A percentile compares a stretch with the other conserved stretches of the same genome.
These are phyloP conservation scores for Termitomyces heimii DNA, from an alignment of 768 basidiomycete species.

Conservation along the genomic window DNA sequence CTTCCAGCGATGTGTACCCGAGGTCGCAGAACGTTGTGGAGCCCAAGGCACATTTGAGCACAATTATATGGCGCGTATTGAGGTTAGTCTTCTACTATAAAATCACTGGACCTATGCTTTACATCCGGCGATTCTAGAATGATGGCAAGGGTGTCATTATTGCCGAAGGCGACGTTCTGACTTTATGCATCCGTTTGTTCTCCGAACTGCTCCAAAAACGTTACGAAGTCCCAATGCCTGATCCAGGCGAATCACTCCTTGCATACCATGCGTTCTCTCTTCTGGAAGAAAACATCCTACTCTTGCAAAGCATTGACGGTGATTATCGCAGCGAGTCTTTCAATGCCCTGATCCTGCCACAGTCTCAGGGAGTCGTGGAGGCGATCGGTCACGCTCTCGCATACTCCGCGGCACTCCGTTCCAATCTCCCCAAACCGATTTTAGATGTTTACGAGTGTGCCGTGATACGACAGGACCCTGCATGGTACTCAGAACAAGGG, in stretches of 20 bases:
- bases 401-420: slow-evolving; percentile 44
- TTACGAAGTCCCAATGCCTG: slow-evolving; percentile 45
- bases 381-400: slow-evolving; percentile 62
- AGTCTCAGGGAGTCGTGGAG: slow-evolving; percentile 45
- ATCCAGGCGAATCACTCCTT: slow-evolving; percentile 43
- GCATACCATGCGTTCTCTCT: slow-evolving; percentile 42
- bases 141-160: slow-evolving; percentile 55
- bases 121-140: slow-evolving; percentile 24
- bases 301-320: slow-evolving; percentile 29
- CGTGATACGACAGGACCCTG: slow-evolving; percentile 46
- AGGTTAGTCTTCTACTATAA: slow-evolving; percentile 28
- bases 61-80: slow-evolving; percentile 52
- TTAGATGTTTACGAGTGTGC: slow-evolving; percentile 52
- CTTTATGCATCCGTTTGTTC: slow-evolving; percentile 50
- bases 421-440: slow-evolving; percentile 39
- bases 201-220: slow-evolving; percentile 53
- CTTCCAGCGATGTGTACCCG: slow-evolving; percentile 42
- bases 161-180: slow-evolving; percentile 49
- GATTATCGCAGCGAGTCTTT: slow-evolving; percentile 47
- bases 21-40: slow-evolving; percentile 59
- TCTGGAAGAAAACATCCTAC: slow-evolving; percentile 38
- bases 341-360: slow-evolving; percentile 50
- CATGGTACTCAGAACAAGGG: slow-evolving; percentile 54
- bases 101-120: slow-evolving; percentile 1
- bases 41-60: slow-evolving; percentile 63